Base-by-base conservation (phyloP, 768 basidiomycete species). In the Gymnopilus junonius region DNA sequence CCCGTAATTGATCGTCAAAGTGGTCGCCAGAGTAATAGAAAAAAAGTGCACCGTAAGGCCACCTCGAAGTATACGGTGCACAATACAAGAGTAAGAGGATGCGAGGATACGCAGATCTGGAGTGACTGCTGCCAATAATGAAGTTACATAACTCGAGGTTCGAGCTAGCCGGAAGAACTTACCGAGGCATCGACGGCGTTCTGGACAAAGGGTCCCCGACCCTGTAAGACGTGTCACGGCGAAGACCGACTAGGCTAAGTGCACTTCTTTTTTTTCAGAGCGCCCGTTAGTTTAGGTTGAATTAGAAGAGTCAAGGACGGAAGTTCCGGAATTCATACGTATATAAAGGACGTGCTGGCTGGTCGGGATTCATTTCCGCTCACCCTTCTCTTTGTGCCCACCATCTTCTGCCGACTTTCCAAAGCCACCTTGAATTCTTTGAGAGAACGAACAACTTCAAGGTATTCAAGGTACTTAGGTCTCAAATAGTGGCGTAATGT, bases 281-380 rank as follows among this genome's bases (percentile, higher is more conserved):
- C 48, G 48, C 48, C 48, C 29, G 48, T 31, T 17, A 23, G 48
- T 32, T 51, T 51, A 51, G 29, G 45, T 27, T 48, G 45, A 27
- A 48, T 48, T 48, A 51, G 31, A 32, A 20, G 40, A 32, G 48
- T 51, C 29, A 29, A 51, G n/a, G 29, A n/a, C 48, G 48, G 48
- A 51, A n/a, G 48, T 51, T n/a, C 31, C 48, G 48, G 48, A 51
- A 29, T 51, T 42, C 40, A 4, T 51, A 51, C 48, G 48, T 51
- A 51, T 51, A 51, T 29, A 51, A 51, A 51, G 31, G 48, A n/a
- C 29, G 31, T 51, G 27, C n/a, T 29, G 48, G 40, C 40, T n/a
- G 7, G 5, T 42, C n/a, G 29, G 29, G 29, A 4, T 32, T 51
- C 29, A 51, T 51, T 51, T 51, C 48, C 48, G 48, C 27, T n/a